These are phyloP conservation scores for Lactarius akahatsu DNA, from an alignment of 768 basidiomycete genomes.

Conservation along the genomic window DNA sequence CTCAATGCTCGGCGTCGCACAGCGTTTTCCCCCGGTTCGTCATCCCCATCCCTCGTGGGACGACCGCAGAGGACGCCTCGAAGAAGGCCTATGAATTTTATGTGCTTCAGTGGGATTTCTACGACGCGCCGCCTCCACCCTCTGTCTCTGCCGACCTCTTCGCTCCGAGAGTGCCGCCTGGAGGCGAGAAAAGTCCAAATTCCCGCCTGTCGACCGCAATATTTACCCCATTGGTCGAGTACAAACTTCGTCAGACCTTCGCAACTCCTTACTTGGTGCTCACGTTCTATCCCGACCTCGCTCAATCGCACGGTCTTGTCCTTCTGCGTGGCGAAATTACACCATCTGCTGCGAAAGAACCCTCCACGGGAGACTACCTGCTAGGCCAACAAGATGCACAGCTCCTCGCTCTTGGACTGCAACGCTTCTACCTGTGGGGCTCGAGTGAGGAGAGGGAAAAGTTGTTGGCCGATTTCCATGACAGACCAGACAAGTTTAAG, in stretches of 20 bases:
- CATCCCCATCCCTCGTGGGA: conserved; percentile 68
- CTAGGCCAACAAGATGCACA: conserved; percentile 84
- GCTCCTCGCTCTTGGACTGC: conserved; percentile 71
- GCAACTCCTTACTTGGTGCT: conserved; percentile 90
- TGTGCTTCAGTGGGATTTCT: conserved; percentile 88
- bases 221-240: conserved; percentile 93
- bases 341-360: conserved; percentile 48
- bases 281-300: conserved; percentile 90
- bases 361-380: conserved; percentile 46
- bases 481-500: conserved; percentile 72
- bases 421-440: conserved; percentile 82
- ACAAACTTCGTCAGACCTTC: conserved; percentile 78
- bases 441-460: conserved; percentile 44
- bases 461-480: conserved; percentile 71
- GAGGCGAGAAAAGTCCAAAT: conserved; percentile 38
- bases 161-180: conserved; percentile 38
- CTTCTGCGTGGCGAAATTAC: conserved; percentile 92
- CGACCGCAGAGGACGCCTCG: conserved; percentile 33
- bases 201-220: conserved; percentile 72
- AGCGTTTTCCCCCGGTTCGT: conserved; percentile 77
- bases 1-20: conserved; percentile 62
- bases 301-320: conserved; percentile 73
- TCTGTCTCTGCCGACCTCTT: conserved; percentile 42
- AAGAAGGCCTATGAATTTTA: conserved; percentile 70
- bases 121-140: conserved; percentile 65